These are phyloP conservation scores for Vicia villosa DNA, from an alignment of 306 rosid species.

Conservation along the genomic window DNA sequence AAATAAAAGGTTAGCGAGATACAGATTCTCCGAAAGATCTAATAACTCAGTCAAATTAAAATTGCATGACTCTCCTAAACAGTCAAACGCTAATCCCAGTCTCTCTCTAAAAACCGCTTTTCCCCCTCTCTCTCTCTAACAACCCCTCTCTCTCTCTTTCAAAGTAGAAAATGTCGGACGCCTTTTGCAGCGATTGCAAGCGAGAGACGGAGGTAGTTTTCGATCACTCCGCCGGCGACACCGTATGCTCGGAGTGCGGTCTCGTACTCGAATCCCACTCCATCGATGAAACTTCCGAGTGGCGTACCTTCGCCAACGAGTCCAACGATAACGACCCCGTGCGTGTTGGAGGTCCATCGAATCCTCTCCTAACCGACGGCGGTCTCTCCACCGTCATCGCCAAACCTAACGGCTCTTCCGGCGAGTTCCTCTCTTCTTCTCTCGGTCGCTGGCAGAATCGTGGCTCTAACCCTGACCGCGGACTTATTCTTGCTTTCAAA, in stretches of 20 bases:
- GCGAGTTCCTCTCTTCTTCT: constrained; percentile 89
- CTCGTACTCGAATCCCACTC: constrained; percentile 93
- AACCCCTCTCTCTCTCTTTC: background rate
- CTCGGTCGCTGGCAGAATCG: constrained; percentile 98
- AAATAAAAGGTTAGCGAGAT: too few species aligned
- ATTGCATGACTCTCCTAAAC: background rate
- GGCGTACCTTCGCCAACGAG: constrained; percentile 94
- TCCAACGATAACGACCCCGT: constrained; percentile 89
- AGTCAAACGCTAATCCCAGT: background rate
- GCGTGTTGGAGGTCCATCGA: constrained; percentile 88
- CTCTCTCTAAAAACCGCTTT: background rate
- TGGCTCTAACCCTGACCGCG: constrained; percentile 92
- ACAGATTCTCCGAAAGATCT: too few species aligned
- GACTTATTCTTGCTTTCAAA: constrained; percentile 81
- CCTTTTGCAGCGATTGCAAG: constrained; percentile 89
- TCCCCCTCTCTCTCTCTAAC: background rate
- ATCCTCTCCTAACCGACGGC: constrained; percentile 83
- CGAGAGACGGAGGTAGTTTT: constrained; percentile 88
- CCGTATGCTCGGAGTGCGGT: constrained; percentile 94
- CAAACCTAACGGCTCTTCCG: constrained; percentile 78
- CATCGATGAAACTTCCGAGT: constrained; percentile 95
- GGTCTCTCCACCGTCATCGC: constrained; percentile 89
- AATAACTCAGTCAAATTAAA: too few species aligned
- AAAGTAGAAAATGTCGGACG: constrained; percentile 64
- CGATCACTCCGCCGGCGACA: constrained; percentile 96